phyloP scores from a whole-genome alignment of 1,284 basidiomycete species.

The Kalmanozyma brasiliensis region DNA sequence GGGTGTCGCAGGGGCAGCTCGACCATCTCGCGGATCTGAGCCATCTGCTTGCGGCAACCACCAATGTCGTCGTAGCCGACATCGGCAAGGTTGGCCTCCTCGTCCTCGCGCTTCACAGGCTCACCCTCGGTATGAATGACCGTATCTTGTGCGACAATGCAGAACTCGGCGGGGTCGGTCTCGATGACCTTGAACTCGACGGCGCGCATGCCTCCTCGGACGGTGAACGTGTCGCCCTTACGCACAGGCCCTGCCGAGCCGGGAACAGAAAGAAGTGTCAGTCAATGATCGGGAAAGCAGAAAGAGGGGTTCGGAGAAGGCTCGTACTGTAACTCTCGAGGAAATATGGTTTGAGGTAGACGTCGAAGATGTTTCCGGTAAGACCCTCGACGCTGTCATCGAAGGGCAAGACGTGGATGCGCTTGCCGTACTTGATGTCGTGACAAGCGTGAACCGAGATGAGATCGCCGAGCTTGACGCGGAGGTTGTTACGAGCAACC shows the following conservation, averaged over 20 bases:
- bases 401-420: conserved; percentile 95
- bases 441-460: conserved; percentile 94
- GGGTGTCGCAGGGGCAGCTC: conserved; percentile 97
- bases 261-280: too few species aligned
- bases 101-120: conserved; percentile 97
- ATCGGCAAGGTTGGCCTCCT: conserved; percentile 94
- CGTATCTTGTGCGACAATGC: conserved; percentile 96
- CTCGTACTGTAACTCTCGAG: conserved; percentile 98
- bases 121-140: conserved; percentile 98
- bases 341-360: conserved; percentile 99
- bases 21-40: conserved; percentile 98
- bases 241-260: too few species aligned
- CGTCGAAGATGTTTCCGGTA: conserved; percentile 97
- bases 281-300: too few species aligned
- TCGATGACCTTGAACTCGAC: conserved; percentile 99
- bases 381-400: conserved; percentile 97
- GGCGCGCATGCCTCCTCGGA: conserved; percentile 78
- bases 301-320: too few species aligned
- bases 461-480: conserved; percentile 96
- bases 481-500: conserved; percentile 97
- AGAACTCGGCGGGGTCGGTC: conserved; percentile 89
- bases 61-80: conserved; percentile 99
- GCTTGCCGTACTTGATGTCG: conserved; percentile 99
- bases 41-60: conserved; percentile 99
- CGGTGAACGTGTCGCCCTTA: conserved; percentile 98